Evolutionary conservation across 78 protist species (phyloP).

Genomic region (Polysphondylium violaceum): DNA sequence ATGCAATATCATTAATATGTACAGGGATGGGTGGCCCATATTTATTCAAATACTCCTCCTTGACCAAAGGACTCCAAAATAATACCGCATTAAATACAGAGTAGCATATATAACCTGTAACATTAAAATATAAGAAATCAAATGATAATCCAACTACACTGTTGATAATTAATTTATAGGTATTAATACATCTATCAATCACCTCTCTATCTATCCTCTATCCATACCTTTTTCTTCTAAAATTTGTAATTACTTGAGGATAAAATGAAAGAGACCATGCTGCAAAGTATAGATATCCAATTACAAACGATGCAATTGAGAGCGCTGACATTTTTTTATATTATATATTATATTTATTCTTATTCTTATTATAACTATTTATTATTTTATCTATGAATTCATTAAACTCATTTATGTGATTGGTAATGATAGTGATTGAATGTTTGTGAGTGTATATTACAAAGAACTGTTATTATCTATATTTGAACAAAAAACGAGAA

Average conservation of each 20-base stretch:
- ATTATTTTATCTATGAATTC: too few relatives aligned
- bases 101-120: constrained; percentile 91
- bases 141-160: constrained; percentile 88
- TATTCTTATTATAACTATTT: too few relatives aligned
- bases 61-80: constrained; percentile 36
- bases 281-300: constrained; percentile 92
- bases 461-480: too few relatives aligned
- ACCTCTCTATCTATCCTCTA: not conserved
- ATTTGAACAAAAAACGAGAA: too few relatives aligned
- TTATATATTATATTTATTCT: too few relatives aligned
- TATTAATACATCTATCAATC: not conserved
- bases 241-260: constrained; percentile 90
- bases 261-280: constrained; percentile 93
- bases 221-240: constrained; percentile 54
- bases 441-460: too few relatives aligned
- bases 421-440: too few relatives aligned
- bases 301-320: constrained; percentile 1
- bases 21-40: constrained; percentile 84
- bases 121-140: constrained; percentile 86
- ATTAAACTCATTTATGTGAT: too few relatives aligned
- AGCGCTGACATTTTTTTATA: constrained; percentile 52
- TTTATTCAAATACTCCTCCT: constrained; percentile 54
- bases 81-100: constrained; percentile 71
- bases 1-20: constrained; percentile 90
- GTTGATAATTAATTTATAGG: not conserved